phyloP scores from a whole-genome alignment of 768 basidiomycete genomes.

The Hortiboletus campestris region DNA sequence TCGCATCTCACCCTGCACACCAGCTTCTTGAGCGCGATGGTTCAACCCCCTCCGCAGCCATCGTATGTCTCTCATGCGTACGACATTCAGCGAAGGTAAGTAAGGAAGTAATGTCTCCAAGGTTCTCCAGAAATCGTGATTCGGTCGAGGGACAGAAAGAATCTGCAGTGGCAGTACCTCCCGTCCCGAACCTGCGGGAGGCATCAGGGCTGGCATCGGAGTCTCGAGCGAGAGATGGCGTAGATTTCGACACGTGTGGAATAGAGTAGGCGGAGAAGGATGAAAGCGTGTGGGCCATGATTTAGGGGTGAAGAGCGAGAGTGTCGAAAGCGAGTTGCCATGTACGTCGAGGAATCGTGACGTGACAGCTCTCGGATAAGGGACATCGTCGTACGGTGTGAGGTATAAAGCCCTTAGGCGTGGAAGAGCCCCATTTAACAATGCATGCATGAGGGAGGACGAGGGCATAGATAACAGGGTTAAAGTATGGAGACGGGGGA shows the following conservation, averaged over 20 bases:
- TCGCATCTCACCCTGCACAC: slow-evolving; percentile 78
- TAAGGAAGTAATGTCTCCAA: slow-evolving; percentile 55
- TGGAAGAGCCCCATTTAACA: slow-evolving; percentile 62
- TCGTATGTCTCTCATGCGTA: slow-evolving; percentile 65
- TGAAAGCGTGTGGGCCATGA: slow-evolving; percentile 62
- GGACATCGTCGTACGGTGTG: slow-evolving; percentile 72
- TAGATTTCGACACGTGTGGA: slow-evolving; percentile 52
- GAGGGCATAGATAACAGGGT: slow-evolving; percentile 64
- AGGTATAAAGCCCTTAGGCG: slow-evolving; percentile 60
- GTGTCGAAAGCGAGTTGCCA: slow-evolving; percentile 54
- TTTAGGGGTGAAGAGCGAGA: slow-evolving; percentile 68
- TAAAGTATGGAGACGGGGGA: slow-evolving; percentile 58
- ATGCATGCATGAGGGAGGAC: slow-evolving; percentile 58
- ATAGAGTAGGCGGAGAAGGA: slow-evolving; percentile 49
- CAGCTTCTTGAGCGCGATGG: slow-evolving; percentile 62
- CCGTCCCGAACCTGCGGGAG: slow-evolving; percentile 35
- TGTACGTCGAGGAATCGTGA: slow-evolving; percentile 60
- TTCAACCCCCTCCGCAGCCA: slow-evolving; percentile 73
- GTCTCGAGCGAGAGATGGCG: slow-evolving; percentile 71
- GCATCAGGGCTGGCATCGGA: slow-evolving; percentile 54
- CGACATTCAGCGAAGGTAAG: slow-evolving; percentile 53
- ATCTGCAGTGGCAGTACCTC: slow-evolving; percentile 46
- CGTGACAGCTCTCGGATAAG: slow-evolving; percentile 54
- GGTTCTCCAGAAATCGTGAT: slow-evolving; percentile 51
- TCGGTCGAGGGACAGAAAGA: slow-evolving; percentile 76